Base-by-base conservation (phyloP, 2,329 filamentous ascomycete genomes). In the Colletotrichum karsti region DNA sequence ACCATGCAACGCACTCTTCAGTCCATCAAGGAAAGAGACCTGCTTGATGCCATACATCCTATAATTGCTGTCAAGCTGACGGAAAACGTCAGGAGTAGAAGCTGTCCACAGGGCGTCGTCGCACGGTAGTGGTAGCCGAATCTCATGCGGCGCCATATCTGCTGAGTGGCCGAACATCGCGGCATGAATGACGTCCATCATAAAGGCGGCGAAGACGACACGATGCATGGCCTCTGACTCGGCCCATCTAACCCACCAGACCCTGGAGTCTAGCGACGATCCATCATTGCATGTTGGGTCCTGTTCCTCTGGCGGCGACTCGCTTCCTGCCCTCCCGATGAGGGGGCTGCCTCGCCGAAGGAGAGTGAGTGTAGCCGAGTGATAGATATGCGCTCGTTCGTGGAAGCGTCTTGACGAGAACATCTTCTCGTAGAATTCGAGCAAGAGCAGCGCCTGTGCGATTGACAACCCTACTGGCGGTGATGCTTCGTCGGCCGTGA, bases 351-450 rank as follows among this genome's bases (percentile, higher is more conserved):
- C 94, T 71, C 94, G 87, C 33, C 94, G 89, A 83, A 98, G 93
- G 46, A 97, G 82, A 0, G 93, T 97, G 60, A 97, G 83, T 0
- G 93, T 95, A 1, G 93, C 93, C 5, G 93, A 91, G 75, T 97
- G 94, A 74, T 97, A 95, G 39, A 97, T 96, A 73, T 97, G 93
- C 0, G 94, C 93, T 71, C 94, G 87, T 77, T 97, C 95, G 78
- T 98, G 94, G 26, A 97, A 83, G 15, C 89, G 87, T 44, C 93
- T 87, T 1, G 93, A 94, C 2, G 93, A 93, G 77, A 93, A 96
- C 87, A 97, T 92, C 84, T 97, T 98, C 81, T 98, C 94, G 74
- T 95, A 97, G 5, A 95, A 88, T 76, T 98, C 95, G 2, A 98
- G 83, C 4, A 97, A 83, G 2, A 98, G 80, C 48, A 97, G 81